Evolutionary conservation across 352 stramenopile genomes (phyloP), one percentile per base, ranked within the genome.

Genomic region (Phytophthora rubi): DNA sequence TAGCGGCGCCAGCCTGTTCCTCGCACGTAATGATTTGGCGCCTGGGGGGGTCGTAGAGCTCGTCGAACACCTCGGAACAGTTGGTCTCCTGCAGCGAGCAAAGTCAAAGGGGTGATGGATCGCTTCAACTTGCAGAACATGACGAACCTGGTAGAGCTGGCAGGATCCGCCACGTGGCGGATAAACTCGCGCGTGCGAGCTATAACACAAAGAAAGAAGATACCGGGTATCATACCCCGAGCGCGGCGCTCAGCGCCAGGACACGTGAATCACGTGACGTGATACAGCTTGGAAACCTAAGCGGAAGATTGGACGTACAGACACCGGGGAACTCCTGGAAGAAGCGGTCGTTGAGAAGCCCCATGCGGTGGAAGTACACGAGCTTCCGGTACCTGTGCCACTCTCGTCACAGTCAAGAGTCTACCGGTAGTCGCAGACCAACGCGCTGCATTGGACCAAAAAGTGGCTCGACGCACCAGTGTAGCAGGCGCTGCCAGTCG

Each of bases 311-410:
- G 4, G 23, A 72, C 77, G 39, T 78, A 90, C 84, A 79, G 8
- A 68, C 39, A 16, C 84, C 84, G 28, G 82, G 82, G 61, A 92
- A 90, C 53, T 92, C 82, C 45, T 73, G 59, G 56, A 82, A 88
- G 62, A 90, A 88, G 62, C 81, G 80, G 68, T 89, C 79, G 70
- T 83, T 80, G 12, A 92, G 69, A n/a, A 92, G 71, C 0, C 79
- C 77, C 73, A 90, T 82, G 60, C 82, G 82, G 62, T 92, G 84
- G 56, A 89, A 90, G 76, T 92, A 92, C 23, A 89, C 75, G 6
- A 92, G 53, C 60, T 90, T 90, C 57, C 87, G 80, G 71, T 90
- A 90, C 83, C 83, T 89, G 45, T n/a, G 7, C 5, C 23, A 44
- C 9, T 21, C 48, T 57, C 23, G 18, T n/a, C 35, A 59, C 6